A percentile compares a stretch with the other conserved stretches of the same genome.
These are phyloP conservation scores for Schwanniomyces yamadae DNA, from an alignment of 805 yeast genomes.

Conservation along the genomic window DNA sequence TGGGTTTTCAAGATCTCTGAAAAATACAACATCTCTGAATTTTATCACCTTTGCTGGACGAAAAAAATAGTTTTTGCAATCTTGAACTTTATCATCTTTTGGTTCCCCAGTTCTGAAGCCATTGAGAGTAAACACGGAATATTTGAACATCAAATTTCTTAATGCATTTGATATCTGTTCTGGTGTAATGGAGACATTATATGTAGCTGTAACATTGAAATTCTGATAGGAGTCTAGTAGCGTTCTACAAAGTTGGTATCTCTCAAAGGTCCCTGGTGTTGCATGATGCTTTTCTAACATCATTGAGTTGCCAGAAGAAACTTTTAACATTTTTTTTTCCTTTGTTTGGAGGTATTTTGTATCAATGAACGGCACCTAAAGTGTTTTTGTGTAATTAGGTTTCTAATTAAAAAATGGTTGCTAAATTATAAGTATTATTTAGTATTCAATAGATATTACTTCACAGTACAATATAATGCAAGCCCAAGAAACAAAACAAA, in stretches of 20 bases:
- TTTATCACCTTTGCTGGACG: constrained; percentile 15
- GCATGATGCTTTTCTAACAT: too few relatives aligned
- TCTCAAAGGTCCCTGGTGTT: too few relatives aligned
- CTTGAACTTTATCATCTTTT: constrained; percentile 5
- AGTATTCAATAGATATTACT: too few relatives aligned
- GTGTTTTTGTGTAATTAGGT: too few relatives aligned
- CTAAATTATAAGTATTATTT: too few relatives aligned
- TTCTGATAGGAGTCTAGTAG: too few relatives aligned
- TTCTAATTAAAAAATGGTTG: too few relatives aligned
- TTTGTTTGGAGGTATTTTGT: too few relatives aligned
- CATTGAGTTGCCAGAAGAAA: too few relatives aligned
- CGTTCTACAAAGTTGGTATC: too few relatives aligned
- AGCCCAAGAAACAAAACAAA: not conserved
- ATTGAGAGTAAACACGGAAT: constrained; percentile 19
- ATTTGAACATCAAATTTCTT: constrained; percentile 10
- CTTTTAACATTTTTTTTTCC: too few relatives aligned
- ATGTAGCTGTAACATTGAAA: constrained; percentile 22
- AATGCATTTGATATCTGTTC: constrained; percentile 20
- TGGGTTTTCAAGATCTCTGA: constrained; percentile 6
- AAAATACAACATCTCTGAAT: constrained; percentile 22
- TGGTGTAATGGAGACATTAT: constrained; percentile 11
- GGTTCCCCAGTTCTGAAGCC: constrained; percentile 11
- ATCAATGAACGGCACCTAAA: too few relatives aligned
- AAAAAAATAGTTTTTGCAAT: constrained; percentile 13
- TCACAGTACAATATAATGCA: not conserved